Percentiles rank a stretch among this genome's conserved stretches.
Conservation (phyloP, 139 green algal genomes). For the Ostreobium quekettii region DNA sequence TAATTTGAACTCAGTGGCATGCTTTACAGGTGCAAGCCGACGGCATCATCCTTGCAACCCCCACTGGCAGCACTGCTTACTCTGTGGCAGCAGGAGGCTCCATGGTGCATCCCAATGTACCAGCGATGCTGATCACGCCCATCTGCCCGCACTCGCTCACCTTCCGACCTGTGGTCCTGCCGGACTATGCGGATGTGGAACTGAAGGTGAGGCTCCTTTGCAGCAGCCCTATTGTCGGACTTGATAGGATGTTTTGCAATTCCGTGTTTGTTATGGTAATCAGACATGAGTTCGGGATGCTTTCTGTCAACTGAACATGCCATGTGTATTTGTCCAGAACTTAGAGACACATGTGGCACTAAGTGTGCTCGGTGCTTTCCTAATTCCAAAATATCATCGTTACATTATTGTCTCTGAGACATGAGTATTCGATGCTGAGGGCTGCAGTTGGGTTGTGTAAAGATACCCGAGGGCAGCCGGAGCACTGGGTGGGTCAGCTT, state of each 20-base stretch:
- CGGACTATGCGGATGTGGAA: conserved; percentile 79
- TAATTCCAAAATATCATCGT: not conserved
- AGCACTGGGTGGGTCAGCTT: conserved; percentile 88
- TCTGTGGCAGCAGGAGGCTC: conserved; percentile 80
- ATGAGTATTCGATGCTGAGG: too few relatives aligned
- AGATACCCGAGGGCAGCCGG: conserved; percentile 67
- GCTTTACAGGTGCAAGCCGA: conserved; percentile 24
- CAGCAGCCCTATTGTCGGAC: not conserved
- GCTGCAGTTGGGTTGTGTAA: too few relatives aligned
- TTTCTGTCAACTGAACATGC: not conserved
- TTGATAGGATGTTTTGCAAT: not conserved
- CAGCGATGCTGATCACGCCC: conserved; percentile 87
- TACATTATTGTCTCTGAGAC: too few relatives aligned
- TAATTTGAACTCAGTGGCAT: not conserved
- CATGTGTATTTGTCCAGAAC: not conserved
- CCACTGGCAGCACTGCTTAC: conserved; percentile 88
- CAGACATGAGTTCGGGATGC: too few relatives aligned
- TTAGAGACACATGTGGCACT: not conserved
- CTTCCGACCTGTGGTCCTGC: conserved; percentile 94
- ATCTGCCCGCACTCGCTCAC: conserved; percentile 94
- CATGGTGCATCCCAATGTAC: conserved; percentile 87
- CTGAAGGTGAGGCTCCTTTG: conserved; percentile 18
- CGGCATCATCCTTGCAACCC: conserved; percentile 47
- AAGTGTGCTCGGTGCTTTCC: not conserved
- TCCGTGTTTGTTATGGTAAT: too few relatives aligned